phyloP scores from a whole-genome alignment of 2,329 filamentous ascomycete species.

The Fusarium proliferatum region DNA sequence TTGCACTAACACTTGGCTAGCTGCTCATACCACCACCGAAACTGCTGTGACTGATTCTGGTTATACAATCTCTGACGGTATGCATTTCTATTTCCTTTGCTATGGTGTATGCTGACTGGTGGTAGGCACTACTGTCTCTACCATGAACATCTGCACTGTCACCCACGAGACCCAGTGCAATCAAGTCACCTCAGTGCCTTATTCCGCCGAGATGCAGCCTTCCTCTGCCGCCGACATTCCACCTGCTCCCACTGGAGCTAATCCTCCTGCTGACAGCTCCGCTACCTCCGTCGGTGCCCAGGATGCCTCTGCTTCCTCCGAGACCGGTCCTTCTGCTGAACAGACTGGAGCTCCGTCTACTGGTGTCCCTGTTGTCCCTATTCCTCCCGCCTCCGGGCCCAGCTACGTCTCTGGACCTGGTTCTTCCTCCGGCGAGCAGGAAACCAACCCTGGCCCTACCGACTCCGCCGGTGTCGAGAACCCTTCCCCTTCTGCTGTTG shows the following conservation, averaged over 20 bases:
- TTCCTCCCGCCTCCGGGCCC: constrained; percentile 15
- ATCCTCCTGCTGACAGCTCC: constrained; percentile 22
- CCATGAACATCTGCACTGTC: constrained; percentile 52
- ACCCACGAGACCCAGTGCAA: constrained; percentile 50
- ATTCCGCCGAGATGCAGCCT: constrained; percentile 16
- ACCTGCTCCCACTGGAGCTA: constrained; percentile 22
- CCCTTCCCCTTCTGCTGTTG: constrained; percentile 23
- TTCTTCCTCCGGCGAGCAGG: constrained; percentile 15
- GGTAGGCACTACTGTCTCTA: constrained; percentile 49
- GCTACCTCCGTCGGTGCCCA: constrained; percentile 30
- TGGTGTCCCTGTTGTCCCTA: background rate
- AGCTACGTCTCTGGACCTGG: constrained; percentile 26
- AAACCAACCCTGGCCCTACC: constrained; percentile 9
- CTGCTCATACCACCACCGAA: constrained; percentile 45
- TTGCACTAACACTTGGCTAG: constrained; percentile 34
- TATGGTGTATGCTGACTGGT: background rate
- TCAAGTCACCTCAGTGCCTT: constrained; percentile 44
- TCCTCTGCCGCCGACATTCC: constrained; percentile 6
- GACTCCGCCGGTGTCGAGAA: constrained; percentile 20
- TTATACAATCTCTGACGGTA: constrained; percentile 49
- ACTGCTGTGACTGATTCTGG: constrained; percentile 48
- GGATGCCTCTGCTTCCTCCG: constrained; percentile 19
- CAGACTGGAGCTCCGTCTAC: background rate
- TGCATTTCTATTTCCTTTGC: background rate
- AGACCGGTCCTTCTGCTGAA: constrained; percentile 1